Percentiles rank a stretch among this genome's conserved stretches.
These are phyloP conservation scores for Thinopyrum elongatum DNA, from an alignment of 176 grass and related monocot species.

Conservation along the genomic window DNA sequence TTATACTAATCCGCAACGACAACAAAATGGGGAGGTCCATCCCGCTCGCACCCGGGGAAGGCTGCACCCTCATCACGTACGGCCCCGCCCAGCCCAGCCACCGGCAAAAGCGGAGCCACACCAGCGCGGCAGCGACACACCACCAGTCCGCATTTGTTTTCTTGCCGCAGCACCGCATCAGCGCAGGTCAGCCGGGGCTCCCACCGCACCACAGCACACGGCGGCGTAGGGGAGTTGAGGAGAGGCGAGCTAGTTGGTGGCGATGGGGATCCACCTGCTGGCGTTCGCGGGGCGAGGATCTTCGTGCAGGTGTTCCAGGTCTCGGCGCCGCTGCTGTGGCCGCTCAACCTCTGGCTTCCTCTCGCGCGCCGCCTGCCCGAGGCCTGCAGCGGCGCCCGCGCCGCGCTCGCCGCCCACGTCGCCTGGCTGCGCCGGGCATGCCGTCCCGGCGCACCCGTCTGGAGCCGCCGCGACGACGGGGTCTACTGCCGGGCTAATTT, in stretches of 20 bases:
- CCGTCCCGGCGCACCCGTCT: not conserved
- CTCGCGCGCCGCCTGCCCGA: conserved; percentile 23
- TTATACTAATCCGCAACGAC: no score
- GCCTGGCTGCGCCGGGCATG: conserved; percentile 4
- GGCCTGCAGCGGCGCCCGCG: conserved; percentile 12
- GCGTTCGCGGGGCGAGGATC: not conserved
- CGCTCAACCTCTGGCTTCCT: conserved; percentile 33
- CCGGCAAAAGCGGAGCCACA: no score
- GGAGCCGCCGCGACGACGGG: not conserved
- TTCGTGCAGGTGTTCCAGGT: conserved; percentile 34
- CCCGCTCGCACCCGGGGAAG: no score
- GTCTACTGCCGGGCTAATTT: conserved; percentile 14
- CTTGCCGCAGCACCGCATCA: no score
- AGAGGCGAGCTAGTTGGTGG: not conserved
- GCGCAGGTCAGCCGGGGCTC: no score
- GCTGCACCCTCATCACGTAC: no score
- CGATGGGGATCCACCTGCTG: conserved; percentile 29
- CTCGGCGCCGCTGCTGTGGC: conserved; percentile 33
- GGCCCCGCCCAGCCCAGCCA: no score
- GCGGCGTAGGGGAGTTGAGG: no score
- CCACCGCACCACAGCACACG: no score
- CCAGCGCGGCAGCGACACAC: no score
- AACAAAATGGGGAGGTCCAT: no score
- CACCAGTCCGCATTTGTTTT: no score
- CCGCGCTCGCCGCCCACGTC: not conserved